Conservation (phyloP, 176 grass and related monocot genomes). For the Juncus inflexus region DNA sequence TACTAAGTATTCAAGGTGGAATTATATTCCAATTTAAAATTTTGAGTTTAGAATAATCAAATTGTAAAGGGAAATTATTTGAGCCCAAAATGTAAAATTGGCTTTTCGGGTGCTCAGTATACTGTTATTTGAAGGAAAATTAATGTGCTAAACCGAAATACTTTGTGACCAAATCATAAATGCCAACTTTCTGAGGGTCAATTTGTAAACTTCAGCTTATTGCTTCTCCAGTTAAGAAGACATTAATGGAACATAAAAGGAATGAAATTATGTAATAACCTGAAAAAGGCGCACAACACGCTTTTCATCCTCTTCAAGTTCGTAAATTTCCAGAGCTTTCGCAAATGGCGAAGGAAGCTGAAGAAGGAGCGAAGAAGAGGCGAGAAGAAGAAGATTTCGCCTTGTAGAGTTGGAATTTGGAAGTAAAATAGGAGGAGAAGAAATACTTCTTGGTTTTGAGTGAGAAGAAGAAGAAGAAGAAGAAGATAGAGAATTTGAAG, state of each 20-base stretch:
- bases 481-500: neutral
- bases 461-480: neutral
- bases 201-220: neutral
- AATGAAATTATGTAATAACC: neutral
- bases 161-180: no score
- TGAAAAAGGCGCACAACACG: constrained; percentile 10
- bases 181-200: constrained; percentile 3
- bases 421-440: neutral
- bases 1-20: neutral
- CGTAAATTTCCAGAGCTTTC: constrained; percentile 20
- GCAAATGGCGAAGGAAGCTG: constrained; percentile 9
- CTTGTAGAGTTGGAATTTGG: neutral
- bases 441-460: neutral
- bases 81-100: no score
- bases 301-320: constrained; percentile 24
- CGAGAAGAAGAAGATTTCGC: constrained; percentile 22
- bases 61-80: no score
- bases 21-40: neutral
- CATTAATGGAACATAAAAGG: no score
- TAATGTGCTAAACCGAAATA: no score
- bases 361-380: constrained; percentile 25
- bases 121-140: no score
- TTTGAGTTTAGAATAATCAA: no score
- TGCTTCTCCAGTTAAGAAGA: no score
- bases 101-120: no score